phyloP scores from a whole-genome alignment of 1,284 basidiomycete genomes.

The Microbotryum violaceum region DNA sequence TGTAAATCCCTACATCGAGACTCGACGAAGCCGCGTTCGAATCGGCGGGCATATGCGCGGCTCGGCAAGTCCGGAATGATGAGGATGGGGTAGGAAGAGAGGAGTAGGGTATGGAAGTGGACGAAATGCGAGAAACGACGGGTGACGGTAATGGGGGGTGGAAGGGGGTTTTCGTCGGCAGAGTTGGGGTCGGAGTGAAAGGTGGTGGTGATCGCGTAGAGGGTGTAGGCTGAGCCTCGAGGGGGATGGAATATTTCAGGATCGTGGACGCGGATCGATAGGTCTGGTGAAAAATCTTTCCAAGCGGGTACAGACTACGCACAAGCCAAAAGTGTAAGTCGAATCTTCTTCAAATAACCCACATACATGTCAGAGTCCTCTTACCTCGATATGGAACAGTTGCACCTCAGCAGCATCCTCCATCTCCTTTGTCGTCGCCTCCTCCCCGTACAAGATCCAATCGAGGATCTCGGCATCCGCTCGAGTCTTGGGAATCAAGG shows the following conservation, averaged over 20 bases:
- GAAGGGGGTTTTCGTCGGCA: too few relatives aligned
- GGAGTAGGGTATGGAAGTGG: slow-evolving; percentile 61
- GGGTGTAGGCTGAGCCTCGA: slow-evolving; percentile 61
- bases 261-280: slow-evolving; percentile 66
- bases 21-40: slow-evolving; percentile 72
- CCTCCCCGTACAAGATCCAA: slow-evolving; percentile 16
- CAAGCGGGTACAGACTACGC: slow-evolving; percentile 49
- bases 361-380: slow-evolving; percentile 32
- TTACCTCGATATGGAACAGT: slow-evolving; percentile 51
- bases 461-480: neutral
- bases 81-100: slow-evolving; percentile 60
- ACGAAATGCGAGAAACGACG: slow-evolving; percentile 78
- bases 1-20: slow-evolving; percentile 69
- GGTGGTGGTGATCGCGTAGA: slow-evolving; percentile 53
- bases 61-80: slow-evolving; percentile 71
- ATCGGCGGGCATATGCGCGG: slow-evolving; percentile 71
- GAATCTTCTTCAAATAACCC: too few relatives aligned
- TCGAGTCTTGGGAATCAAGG: too few relatives aligned
- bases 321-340: neutral
- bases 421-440: neutral
- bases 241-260: slow-evolving; percentile 57
- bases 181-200: neutral
- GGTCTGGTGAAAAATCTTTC: slow-evolving; percentile 61
- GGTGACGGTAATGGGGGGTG: slow-evolving; percentile 62
- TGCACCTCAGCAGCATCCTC: slow-evolving; percentile 42